Evolutionary conservation across 106 monocot species (phyloP).

Genomic region (Triglochin maritima): DNA sequence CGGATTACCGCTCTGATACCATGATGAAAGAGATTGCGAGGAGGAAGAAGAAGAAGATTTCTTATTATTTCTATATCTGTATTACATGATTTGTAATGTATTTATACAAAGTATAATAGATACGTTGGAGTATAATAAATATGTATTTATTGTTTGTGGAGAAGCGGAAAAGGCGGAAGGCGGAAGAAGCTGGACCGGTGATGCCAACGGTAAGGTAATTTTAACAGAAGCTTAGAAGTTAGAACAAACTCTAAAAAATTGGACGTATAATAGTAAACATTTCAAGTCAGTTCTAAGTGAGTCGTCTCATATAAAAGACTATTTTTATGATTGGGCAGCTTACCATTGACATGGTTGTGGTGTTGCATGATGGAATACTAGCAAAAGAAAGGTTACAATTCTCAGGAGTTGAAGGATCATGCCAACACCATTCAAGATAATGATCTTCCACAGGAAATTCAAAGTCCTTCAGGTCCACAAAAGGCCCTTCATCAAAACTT

Average conservation of each 20-base stretch:
- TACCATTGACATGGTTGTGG: neutral
- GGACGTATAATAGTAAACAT: neutral
- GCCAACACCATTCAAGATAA: constrained; percentile 1
- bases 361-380: neutral
- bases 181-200: no score
- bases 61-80: no score
- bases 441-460: constrained; percentile 1
- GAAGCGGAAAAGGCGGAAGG: no score
- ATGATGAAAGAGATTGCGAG: no score
- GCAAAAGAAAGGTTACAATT: neutral
- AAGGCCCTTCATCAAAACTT: constrained; percentile 15
- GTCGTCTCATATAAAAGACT: neutral
- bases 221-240: neutral
- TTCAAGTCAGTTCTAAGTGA: neutral
- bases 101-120: no score
- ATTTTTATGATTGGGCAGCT: neutral
- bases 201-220: neutral
- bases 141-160: no score
- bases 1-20: no score
- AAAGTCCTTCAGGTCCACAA: constrained; percentile 33
- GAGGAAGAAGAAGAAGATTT: no score
- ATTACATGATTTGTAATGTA: no score
- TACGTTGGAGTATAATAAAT: no score
- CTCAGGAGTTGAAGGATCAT: neutral
- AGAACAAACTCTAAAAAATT: neutral